Base-by-base conservation (phyloP, 495 filamentous ascomycete species). In the Penicillium canariense region DNA sequence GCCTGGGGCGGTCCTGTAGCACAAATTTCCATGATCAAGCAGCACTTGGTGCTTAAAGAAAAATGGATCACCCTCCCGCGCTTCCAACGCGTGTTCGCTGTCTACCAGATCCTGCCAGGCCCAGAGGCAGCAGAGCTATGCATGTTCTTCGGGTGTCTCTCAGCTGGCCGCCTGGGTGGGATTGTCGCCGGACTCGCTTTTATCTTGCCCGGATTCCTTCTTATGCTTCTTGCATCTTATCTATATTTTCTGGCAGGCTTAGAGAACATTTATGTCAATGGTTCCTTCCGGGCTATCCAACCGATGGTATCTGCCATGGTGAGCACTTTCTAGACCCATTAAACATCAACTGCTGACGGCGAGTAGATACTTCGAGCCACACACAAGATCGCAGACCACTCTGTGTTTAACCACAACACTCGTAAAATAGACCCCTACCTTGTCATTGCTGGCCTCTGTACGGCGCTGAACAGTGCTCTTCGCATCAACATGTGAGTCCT, bases 201-300 rank as follows among this genome's bases (percentile, higher is more conserved):
- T 15, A 43, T 43, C 39, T 43, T 43, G 14, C 39, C 39, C 4
- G 39, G 39, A 3, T 43, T 43, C 20, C 39, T 43, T 5, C 17
- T 43, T 5, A 43, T 43, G 39, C 39, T 43, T 26, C 39, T 43
- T 25, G 39, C 39, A 7, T 43, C 39, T 43, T 43, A 43, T 20
- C 39, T 43, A 3, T 43, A 43, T 43, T 43, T 20, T 3, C 39
- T 43, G 39, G 39, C 39, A 1, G 39, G 39, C 0, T n/a, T 43
- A 9, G 39, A 25, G 2, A 43, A 43, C 4, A 25, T 12, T 10
- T 43, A 43, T 11, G 22, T 43, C 20, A 43, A 43, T 20, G 39
- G 17, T 11, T 43, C 39, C 11, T 43, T 43, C 23, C 39, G 39
- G 14, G 39, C 39, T 22, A 26, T 43, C 20, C 39, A 43, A 14